A percentile compares a stretch with the other conserved stretches of the same genome.
Conservation (phyloP, 306 rosid species). For the Quercus bicolor region DNA sequence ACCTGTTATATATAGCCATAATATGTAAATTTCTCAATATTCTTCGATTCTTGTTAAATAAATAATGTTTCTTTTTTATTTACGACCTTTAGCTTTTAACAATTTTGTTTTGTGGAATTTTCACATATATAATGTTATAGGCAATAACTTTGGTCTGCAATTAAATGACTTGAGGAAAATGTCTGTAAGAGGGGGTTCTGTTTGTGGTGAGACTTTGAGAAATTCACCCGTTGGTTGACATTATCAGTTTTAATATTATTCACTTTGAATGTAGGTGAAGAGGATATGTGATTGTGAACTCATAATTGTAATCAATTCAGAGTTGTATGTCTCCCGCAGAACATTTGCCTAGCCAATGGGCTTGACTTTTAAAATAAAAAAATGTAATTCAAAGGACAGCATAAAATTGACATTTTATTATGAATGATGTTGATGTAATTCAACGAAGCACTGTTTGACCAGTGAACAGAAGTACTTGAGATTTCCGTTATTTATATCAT, state of each 20-base stretch:
- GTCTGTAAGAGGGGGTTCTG: background rate
- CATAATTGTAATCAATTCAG: background rate
- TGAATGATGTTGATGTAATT: no score
- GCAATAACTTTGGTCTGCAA: background rate
- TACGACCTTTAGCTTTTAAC: background rate
- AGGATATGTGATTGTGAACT: background rate
- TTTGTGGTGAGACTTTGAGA: background rate
- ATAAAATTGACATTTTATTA: no score
- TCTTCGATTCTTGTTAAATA: conserved; percentile 14
- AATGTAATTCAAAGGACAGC: no score
- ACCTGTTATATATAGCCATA: conserved; percentile 11
- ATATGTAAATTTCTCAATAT: conserved; percentile 28
- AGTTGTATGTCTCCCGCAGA: background rate
- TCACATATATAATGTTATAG: background rate
- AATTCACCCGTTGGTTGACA: background rate
- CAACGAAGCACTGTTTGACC: no score
- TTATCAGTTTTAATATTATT: background rate
- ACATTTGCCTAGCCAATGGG: background rate
- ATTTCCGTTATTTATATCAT: no score
- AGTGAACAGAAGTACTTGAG: no score
- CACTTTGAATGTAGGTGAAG: background rate
- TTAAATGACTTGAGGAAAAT: background rate
- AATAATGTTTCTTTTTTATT: conserved; percentile 12
- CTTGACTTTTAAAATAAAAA: no score
- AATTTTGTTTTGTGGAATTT: background rate